These are phyloP conservation scores for Orychophragmus violaceus DNA, from an alignment of 345 rosid genomes.

Conservation along the genomic window DNA sequence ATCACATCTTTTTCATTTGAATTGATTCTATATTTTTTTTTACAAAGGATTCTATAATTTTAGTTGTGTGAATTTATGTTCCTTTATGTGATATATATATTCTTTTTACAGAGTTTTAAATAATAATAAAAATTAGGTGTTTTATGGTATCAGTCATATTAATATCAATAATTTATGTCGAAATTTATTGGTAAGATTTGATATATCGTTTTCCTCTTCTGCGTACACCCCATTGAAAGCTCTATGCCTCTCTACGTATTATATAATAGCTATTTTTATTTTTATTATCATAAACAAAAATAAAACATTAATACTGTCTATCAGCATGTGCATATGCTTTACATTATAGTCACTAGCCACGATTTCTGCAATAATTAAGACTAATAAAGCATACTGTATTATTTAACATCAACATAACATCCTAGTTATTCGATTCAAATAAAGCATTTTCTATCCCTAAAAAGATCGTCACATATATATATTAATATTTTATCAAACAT, in stretches of 20 bases:
- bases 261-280: neutral
- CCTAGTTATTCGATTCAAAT: conserved; percentile 16
- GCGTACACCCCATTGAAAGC: conserved; percentile 22
- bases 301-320: conserved; percentile 16
- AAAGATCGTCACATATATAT: neutral
- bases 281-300: neutral
- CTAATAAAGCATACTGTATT: conserved; percentile 12
- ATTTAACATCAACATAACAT: conserved; percentile 5
- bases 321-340: conserved; percentile 32
- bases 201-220: conserved; percentile 24
- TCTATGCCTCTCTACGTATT: conserved; percentile 24
- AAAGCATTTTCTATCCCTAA: neutral
- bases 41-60: neutral
- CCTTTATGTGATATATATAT: neutral
- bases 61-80: neutral
- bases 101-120: neutral
- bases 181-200: conserved; percentile 22
- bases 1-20: neutral
- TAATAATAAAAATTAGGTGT: neutral
- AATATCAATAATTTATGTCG: neutral
- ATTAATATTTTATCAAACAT: neutral
- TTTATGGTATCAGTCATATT: neutral
- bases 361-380: conserved; percentile 26
- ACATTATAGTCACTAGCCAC: conserved; percentile 28
- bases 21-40: too few species aligned